A percentile compares a stretch with the other conserved stretches of the same genome.
Conservation (phyloP, 1,284 basidiomycete species). For the Earliella scabrosa region DNA sequence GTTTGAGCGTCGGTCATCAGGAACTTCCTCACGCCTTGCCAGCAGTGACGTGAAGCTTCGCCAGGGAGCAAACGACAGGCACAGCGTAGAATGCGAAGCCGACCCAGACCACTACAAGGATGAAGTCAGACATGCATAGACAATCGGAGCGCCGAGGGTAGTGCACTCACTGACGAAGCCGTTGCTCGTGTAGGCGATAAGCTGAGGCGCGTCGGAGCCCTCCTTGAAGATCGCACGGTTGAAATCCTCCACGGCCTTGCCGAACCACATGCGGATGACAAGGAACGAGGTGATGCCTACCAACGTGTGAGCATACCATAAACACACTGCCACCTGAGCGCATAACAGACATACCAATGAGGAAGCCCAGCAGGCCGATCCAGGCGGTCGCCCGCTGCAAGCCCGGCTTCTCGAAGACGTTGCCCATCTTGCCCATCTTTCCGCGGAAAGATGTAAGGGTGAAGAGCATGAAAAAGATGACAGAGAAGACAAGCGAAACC, state of each 20-base stretch:
- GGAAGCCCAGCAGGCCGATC: conserved; percentile 75
- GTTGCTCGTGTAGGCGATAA: conserved; percentile 69
- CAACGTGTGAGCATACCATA: conserved; percentile 7
- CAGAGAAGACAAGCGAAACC: conserved; percentile 59
- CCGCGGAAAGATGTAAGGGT: conserved; percentile 69
- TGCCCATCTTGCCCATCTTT: conserved; percentile 60
- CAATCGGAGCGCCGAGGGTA: not conserved
- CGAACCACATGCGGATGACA: conserved; percentile 80
- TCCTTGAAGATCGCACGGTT: conserved; percentile 61
- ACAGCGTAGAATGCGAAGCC: conserved; percentile 76
- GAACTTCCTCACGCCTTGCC: conserved; percentile 30
- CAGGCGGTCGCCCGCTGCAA: conserved; percentile 68
- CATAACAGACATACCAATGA: conserved; percentile 56
- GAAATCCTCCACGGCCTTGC: conserved; percentile 78
- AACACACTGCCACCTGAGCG: not conserved
- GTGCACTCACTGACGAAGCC: conserved; percentile 72
- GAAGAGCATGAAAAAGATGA: conserved; percentile 72
- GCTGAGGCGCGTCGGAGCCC: conserved; percentile 55
- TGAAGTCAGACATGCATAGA: conserved; percentile 3
- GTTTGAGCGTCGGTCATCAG: not conserved
- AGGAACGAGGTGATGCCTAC: conserved; percentile 72
- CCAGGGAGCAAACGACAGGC: conserved; percentile 68
- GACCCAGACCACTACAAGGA: conserved; percentile 71
- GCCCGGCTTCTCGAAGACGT: conserved; percentile 57
- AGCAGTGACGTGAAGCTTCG: conserved; percentile 65